phyloP scores from a whole-genome alignment of 2,329 filamentous ascomycete species.

The Fusarium compactum region DNA sequence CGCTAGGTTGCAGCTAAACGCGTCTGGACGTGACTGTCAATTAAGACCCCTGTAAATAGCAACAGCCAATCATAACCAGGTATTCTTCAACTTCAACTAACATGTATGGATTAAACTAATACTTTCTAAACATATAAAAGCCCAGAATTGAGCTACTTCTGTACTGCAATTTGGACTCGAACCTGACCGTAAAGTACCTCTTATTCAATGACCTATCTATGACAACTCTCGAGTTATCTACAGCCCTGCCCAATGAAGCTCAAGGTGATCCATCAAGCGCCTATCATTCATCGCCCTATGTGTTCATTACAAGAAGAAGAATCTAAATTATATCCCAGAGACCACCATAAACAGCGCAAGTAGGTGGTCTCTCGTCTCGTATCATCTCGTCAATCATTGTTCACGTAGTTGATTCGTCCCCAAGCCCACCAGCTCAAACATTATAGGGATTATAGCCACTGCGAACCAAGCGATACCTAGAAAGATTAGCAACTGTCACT shows the following conservation, averaged over 20 bases:
- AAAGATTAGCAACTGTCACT: slow-evolving; percentile 6
- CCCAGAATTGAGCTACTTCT: background rate
- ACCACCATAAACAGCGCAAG: slow-evolving; percentile 14
- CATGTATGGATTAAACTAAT: background rate
- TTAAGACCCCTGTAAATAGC: slow-evolving; percentile 42
- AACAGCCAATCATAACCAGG: slow-evolving; percentile 24
- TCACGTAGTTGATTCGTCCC: slow-evolving; percentile 56
- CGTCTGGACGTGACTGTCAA: slow-evolving; percentile 48
- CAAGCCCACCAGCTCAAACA: slow-evolving; percentile 73
- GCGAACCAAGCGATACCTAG: slow-evolving; percentile 86
- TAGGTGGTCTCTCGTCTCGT: slow-evolving; percentile 12
- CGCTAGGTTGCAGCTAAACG: slow-evolving; percentile 38
- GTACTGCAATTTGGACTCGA: background rate
- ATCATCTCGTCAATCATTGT: slow-evolving; percentile 38
- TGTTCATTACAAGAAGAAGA: slow-evolving; percentile 36
- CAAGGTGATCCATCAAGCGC: slow-evolving; percentile 34
- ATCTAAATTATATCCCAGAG: slow-evolving; percentile 36
- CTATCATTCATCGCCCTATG: slow-evolving; percentile 39
- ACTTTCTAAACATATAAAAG: background rate
- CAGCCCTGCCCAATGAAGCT: slow-evolving; percentile 13
- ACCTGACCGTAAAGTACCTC: background rate
- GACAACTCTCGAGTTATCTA: slow-evolving; percentile 24
- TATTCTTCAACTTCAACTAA: background rate
- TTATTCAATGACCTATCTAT: background rate
- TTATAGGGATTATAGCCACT: slow-evolving; percentile 77